A percentile compares a stretch with the other conserved stretches of the same genome.
These are phyloP conservation scores for Fonsecaea nubica DNA, from an alignment of 2,329 filamentous ascomycete genomes.

Conservation along the genomic window DNA sequence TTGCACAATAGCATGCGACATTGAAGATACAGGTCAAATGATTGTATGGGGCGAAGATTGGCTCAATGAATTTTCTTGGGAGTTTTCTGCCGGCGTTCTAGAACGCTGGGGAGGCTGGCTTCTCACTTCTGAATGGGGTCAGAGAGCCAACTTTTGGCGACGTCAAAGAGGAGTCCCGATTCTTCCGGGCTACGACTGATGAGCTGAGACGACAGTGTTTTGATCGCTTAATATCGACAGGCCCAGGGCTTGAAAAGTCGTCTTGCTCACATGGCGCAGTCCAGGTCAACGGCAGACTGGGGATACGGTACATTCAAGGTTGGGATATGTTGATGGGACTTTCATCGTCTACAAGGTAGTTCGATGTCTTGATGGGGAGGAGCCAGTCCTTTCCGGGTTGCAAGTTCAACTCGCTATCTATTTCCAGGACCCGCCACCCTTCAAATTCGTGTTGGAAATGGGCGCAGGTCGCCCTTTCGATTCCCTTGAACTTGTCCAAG, in stretches of 20 bases:
- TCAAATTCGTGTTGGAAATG: slow-evolving; percentile 12
- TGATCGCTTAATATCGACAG: slow-evolving; percentile 3
- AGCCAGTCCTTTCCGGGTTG: slow-evolving; percentile 6
- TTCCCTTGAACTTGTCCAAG: slow-evolving; percentile 7
- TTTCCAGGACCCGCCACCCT: slow-evolving; percentile 8
- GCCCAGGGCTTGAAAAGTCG: neutral
- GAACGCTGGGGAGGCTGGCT: slow-evolving; percentile 51
- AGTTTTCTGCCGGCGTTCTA: slow-evolving; percentile 50
- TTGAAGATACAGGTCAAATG: slow-evolving; percentile 49
- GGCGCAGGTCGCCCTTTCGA: slow-evolving; percentile 26
- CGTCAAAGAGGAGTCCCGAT: slow-evolving; percentile 47
- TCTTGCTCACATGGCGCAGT: neutral
- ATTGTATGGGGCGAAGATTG: slow-evolving; percentile 54
- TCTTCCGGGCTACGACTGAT: slow-evolving; percentile 46
- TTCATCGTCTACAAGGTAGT: slow-evolving; percentile 17
- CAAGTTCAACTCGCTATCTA: slow-evolving; percentile 8
- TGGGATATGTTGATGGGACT: slow-evolving; percentile 9
- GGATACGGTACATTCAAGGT: slow-evolving; percentile 11
- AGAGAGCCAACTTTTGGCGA: slow-evolving; percentile 53
- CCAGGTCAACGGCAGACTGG: slow-evolving; percentile 8
- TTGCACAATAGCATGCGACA: slow-evolving; percentile 46
- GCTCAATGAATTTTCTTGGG: slow-evolving; percentile 52
- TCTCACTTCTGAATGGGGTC: slow-evolving; percentile 48
- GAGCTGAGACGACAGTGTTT: slow-evolving; percentile 3
- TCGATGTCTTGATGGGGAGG: slow-evolving; percentile 15